Evolutionary conservation across 2,329 filamentous ascomycete genomes (phyloP).

Genomic region (Coniochaeta sp.): DNA sequence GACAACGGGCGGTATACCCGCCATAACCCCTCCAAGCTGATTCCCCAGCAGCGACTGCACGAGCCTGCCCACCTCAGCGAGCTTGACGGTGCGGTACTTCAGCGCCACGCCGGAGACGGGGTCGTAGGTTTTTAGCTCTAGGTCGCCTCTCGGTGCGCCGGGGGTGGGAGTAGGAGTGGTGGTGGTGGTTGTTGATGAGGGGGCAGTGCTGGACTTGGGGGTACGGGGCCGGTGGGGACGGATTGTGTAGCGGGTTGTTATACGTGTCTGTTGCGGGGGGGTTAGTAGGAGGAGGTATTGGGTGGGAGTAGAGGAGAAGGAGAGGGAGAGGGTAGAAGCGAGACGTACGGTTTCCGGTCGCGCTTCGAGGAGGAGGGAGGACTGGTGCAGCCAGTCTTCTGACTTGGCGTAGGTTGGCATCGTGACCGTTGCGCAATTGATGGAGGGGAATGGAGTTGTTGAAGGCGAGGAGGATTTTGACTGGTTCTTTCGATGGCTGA

Average conservation of each 20-base stretch:
- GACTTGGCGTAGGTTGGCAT: constrained; percentile 55
- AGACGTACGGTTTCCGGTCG: constrained; percentile 72
- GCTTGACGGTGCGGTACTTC: constrained; percentile 89
- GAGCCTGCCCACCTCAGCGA: constrained; percentile 79
- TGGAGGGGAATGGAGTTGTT: too few relatives aligned
- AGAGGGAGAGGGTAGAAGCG: too few relatives aligned
- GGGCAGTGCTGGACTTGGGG: constrained; percentile 13
- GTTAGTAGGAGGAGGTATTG: constrained; percentile 8
- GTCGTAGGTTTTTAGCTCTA: constrained; percentile 87
- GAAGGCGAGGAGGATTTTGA: too few relatives aligned
- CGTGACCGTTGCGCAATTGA: too few relatives aligned
- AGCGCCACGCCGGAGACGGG: constrained; percentile 72
- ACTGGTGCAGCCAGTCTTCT: constrained; percentile 89
- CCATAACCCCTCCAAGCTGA: too few relatives aligned
- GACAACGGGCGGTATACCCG: constrained; percentile 57
- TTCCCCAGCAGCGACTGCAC: constrained; percentile 65
- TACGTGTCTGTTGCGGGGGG: constrained; percentile 57
- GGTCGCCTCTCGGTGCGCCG: constrained; percentile 53
- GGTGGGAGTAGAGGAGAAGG: not conserved
- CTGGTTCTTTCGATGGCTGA: too few relatives aligned
- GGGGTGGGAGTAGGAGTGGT: constrained; percentile 21
- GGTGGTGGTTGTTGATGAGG: constrained; percentile 18
- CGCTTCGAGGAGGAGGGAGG: constrained; percentile 76
- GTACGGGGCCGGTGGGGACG: constrained; percentile 30
- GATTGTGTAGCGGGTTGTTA: constrained; percentile 89